Base-by-base conservation (phyloP, 106 monocot genomes). In the Dioscorea dumetorum region DNA sequence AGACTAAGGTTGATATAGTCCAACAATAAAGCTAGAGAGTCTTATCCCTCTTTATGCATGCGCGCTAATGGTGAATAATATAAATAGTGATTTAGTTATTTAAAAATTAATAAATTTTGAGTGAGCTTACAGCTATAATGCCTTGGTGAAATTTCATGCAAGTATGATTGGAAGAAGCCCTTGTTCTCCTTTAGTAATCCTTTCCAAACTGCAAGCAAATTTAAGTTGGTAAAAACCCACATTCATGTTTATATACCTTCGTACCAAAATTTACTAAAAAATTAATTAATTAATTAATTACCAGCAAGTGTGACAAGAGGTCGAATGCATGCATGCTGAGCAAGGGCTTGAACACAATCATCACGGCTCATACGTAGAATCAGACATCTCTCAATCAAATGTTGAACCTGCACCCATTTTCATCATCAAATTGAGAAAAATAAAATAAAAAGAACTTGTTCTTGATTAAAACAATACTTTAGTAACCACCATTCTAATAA, bases 371-470 rank as follows among this genome's bases (percentile, higher is more conserved):
- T 82, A 17, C 61, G 69, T 48, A 84, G 78, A 33, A 89, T 69
- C 12, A 89, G 50, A 33, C 88, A 82, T 67, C 81, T 84, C 76
- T 88, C 88, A 13, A 89, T 85, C 76, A 85, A 72, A 48, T 85
- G 70, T 58, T 86, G 86, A 32, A 86, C 86, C 86, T 86, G 62
- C 52, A 65, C 20, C 22, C 13, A 24, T 16, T 8, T 12, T 49
- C 22, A 20, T 41, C 34, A 24, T 50, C 23, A 24, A 3, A 14
- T 57, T 11, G 17, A 33, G 33, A 9, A 31, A n/a, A 16, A 32
- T 16, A 24, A 5, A 34, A 68, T n/a, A 54, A 48, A 20, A 49
- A 24, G 5, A 49, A 49, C 21, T 50, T 21, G 6, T 49, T 10
- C n/a, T 18, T 21, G 22, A 12, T 21, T 20, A 50, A 49, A n/a